Evolutionary conservation across 176 grass and related monocot species (phyloP).

Genomic region (Ensete glaucum): DNA sequence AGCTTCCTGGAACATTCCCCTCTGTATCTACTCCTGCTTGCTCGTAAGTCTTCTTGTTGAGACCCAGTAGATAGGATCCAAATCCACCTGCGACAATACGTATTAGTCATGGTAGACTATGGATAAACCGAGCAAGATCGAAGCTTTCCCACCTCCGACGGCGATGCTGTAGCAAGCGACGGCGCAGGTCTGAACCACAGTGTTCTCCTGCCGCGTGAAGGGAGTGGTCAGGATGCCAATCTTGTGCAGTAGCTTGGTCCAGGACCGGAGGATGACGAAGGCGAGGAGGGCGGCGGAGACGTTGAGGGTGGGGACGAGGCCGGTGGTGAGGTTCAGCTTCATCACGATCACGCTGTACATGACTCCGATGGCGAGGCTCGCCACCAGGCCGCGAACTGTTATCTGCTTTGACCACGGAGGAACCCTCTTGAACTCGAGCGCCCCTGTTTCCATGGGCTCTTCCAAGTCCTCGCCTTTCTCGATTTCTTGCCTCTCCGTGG

Average conservation of each 20-base stretch:
- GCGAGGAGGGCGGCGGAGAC: slow-evolving; percentile 90
- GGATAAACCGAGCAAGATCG: not conserved
- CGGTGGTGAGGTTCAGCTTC: slow-evolving; percentile 88
- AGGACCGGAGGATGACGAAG: slow-evolving; percentile 68
- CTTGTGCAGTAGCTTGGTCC: slow-evolving; percentile 56
- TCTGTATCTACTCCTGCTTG: slow-evolving; percentile 57
- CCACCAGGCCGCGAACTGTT: slow-evolving; percentile 56
- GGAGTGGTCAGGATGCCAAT: slow-evolving; percentile 57
- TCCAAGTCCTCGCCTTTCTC: slow-evolving; percentile 31
- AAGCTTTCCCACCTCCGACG: slow-evolving; percentile 41
- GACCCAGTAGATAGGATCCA: slow-evolving; percentile 73
- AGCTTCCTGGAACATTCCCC: slow-evolving; percentile 73
- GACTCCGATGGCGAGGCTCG: slow-evolving; percentile 52
- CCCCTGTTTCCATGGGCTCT: slow-evolving; percentile 19
- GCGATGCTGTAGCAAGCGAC: slow-evolving; percentile 94
- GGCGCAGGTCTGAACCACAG: slow-evolving; percentile 76
- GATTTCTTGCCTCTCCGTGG: slow-evolving; percentile 37
- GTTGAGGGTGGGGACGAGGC: slow-evolving; percentile 77
- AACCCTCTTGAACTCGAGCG: slow-evolving; percentile 33
- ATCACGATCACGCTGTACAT: slow-evolving; percentile 91
- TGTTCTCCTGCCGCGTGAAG: slow-evolving; percentile 98
- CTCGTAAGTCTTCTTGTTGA: slow-evolving; percentile 94
- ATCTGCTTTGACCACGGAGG: slow-evolving; percentile 81
- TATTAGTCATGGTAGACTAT: slow-evolving; percentile 6
- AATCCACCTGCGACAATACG: slow-evolving; percentile 51